Conservation (phyloP, 2,329 filamentous ascomycete genomes). For the Cladophialophora exuberans region DNA sequence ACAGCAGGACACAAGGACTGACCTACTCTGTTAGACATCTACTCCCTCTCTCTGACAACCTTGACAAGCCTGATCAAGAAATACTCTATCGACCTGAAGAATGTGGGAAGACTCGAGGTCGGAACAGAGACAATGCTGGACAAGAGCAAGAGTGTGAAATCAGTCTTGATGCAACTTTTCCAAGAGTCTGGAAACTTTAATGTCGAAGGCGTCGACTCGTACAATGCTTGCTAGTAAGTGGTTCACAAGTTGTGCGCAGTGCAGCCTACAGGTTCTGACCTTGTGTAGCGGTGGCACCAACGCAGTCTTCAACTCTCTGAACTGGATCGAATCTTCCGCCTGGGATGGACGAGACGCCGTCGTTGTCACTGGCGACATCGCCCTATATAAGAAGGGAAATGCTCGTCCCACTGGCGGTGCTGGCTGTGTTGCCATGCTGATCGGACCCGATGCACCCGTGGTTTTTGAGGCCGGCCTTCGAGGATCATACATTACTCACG, state of each 20-base stretch:
- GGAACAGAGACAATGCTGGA: slow-evolving; percentile 84
- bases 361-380: slow-evolving; percentile 80
- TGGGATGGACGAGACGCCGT: slow-evolving; percentile 85
- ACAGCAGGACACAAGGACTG: slow-evolving; percentile 1
- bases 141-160: slow-evolving; percentile 91
- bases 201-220: slow-evolving; percentile 78
- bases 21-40: slow-evolving; percentile 67
- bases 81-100: slow-evolving; percentile 78
- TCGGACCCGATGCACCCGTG: slow-evolving; percentile 77
- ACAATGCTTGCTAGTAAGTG: slow-evolving; percentile 75
- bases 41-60: slow-evolving; percentile 80
- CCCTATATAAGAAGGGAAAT: slow-evolving; percentile 81
- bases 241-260: not conserved
- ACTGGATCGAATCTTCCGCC: slow-evolving; percentile 84
- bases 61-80: slow-evolving; percentile 78
- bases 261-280: slow-evolving; percentile 11
- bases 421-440: slow-evolving; percentile 75
- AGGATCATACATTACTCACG: slow-evolving; percentile 79
- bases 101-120: slow-evolving; percentile 79
- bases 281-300: slow-evolving; percentile 69
- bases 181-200: slow-evolving; percentile 73
- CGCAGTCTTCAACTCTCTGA: slow-evolving; percentile 78
- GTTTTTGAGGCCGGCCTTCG: slow-evolving; percentile 78
- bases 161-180: slow-evolving; percentile 84
- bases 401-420: slow-evolving; percentile 81